Evolutionary conservation across 129 eudicot genomes (phyloP), one percentile per base, ranked within the genome.

Genomic region (Flaveria robusta): DNA sequence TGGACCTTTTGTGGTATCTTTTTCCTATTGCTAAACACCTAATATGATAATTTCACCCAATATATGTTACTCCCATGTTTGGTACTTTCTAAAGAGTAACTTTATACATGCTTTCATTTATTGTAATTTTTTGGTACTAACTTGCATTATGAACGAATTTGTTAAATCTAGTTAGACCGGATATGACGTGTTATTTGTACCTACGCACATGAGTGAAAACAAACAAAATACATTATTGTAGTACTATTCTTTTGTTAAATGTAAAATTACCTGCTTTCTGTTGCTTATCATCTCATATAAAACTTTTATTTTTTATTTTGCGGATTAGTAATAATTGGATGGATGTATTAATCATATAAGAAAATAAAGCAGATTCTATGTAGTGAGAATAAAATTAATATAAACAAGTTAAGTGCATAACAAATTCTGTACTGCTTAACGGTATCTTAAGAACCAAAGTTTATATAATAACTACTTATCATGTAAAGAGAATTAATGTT

Each of bases 71-170:
- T 74, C 69, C 74, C 55, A 66, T 56, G 70, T 80, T 74, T 74
- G 75, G 74, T 67, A 66, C 62, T 67, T 80, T 50, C 50, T 41
- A 27, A 54, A 45, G 58, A 66, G 79, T 73, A 45, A 80, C 83
- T 80, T 80, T 80, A 80, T 66, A 66, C 84, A 80, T 67, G 80
- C 52, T 74, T 74, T 56, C 55, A 66, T 80, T 78, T 68, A 74
- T 67, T 24, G 52, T 80, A 62, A 18, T 68, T 45, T 80, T 13
- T 27, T 8, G 18, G 75, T 80, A 80, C 79, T 49, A 43, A 47
- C 70, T 27, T 56, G 29, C 45, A 66, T 74, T 23, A 74, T 80
- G 75, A 80, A 66, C 37, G 70, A 80, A 67, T 26, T 34, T 55
- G 84, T 54, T 80, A 74, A 47, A 80, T 74, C 70, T 55, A 74